Conservation (phyloP, 352 stramenopile genomes). For the Pythium scleroteichum region DNA sequence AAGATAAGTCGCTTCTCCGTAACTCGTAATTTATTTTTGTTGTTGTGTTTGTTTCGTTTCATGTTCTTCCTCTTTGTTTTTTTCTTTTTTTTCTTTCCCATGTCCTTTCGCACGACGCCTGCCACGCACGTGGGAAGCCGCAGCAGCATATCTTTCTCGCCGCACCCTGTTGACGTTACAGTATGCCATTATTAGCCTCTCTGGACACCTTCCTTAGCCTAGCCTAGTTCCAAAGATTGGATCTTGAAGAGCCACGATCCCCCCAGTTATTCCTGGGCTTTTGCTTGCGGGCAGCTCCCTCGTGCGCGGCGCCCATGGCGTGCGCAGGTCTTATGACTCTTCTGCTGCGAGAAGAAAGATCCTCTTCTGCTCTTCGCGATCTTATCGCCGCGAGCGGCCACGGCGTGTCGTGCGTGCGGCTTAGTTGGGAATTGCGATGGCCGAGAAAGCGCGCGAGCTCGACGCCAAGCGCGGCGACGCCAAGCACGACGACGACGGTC, state of each 20-base stretch:
- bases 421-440: not conserved
- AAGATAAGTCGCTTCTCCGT: not conserved
- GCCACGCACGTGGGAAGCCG: not conserved
- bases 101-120: not conserved
- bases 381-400: not conserved
- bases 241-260: too few species aligned
- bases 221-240: not conserved
- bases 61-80: too few species aligned
- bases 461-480: constrained; percentile 13
- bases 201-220: not conserved
- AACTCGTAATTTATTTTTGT: constrained; percentile 1
- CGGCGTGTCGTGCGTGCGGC: not conserved
- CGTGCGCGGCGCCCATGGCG: too few species aligned
- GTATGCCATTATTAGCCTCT: too few species aligned
- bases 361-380: constrained; percentile 3
- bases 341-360: not conserved
- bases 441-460: constrained; percentile 10
- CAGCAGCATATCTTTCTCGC: not conserved
- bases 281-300: too few species aligned
- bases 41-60: too few species aligned
- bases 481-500: constrained; percentile 2
- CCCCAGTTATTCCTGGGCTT: too few species aligned
- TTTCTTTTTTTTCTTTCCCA: too few species aligned
- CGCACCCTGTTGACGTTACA: not conserved
- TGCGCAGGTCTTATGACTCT: not conserved